Conservation (phyloP, 1,284 basidiomycete species). For the Austroboletus novae-zelandiae region DNA sequence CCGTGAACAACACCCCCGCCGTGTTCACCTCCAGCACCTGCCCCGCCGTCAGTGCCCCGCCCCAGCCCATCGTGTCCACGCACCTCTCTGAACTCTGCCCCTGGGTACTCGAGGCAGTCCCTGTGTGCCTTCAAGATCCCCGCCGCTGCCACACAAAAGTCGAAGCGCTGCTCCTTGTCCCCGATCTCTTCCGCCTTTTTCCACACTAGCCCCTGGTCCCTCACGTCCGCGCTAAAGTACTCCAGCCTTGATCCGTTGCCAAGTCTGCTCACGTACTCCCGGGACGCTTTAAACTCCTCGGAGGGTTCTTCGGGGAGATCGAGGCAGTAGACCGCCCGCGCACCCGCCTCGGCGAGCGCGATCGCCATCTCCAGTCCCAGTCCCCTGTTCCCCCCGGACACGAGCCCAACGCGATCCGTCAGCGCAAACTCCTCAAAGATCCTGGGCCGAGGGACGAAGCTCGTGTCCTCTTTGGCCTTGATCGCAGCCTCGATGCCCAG, state of each 20-base stretch:
- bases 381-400: slow-evolving; percentile 79
- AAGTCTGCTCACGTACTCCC: slow-evolving; percentile 50
- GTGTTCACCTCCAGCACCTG: slow-evolving; percentile 76
- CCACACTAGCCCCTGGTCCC: slow-evolving; percentile 60
- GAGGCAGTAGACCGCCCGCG: slow-evolving; percentile 72
- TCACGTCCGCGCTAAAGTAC: slow-evolving; percentile 66
- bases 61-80: background rate
- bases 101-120: slow-evolving; percentile 70
- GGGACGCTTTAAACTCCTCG: slow-evolving; percentile 62
- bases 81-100: slow-evolving; percentile 67
- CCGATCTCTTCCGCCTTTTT: slow-evolving; percentile 57
- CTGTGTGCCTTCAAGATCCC: slow-evolving; percentile 66
- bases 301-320: slow-evolving; percentile 68
- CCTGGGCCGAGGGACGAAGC: slow-evolving; percentile 40
- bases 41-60: background rate
- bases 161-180: slow-evolving; percentile 62
- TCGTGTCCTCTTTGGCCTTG: slow-evolving; percentile 37
- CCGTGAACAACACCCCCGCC: slow-evolving; percentile 74
- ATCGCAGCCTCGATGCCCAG: slow-evolving; percentile 63
- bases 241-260: slow-evolving; percentile 52
- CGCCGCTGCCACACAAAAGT: slow-evolving; percentile 75
- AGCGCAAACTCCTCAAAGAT: slow-evolving; percentile 76
- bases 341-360: slow-evolving; percentile 74
- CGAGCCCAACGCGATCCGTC: slow-evolving; percentile 69
- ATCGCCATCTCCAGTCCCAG: slow-evolving; percentile 83